Percentiles rank a stretch among this genome's conserved stretches.
Conservation (phyloP, 192 early-diverging fungal species). For the Thoreauomyces humboldtii region DNA sequence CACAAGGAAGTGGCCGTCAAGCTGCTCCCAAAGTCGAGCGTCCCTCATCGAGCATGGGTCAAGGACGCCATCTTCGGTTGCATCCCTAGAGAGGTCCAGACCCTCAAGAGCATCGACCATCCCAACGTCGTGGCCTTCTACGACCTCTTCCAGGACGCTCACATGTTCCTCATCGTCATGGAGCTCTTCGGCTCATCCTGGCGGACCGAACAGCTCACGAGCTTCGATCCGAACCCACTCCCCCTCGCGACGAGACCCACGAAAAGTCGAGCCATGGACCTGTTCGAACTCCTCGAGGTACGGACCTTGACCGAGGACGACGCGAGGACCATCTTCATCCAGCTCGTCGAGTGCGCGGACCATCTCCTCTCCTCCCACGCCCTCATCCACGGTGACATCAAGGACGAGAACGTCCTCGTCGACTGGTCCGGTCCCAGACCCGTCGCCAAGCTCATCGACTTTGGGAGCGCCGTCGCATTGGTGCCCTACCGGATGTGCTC, state of each 20-base stretch:
- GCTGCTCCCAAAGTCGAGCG: conserved; percentile 58
- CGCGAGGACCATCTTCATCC: conserved; percentile 55
- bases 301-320: conserved; percentile 47
- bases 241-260: conserved; percentile 23
- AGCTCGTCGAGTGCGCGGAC: conserved; percentile 53
- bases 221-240: conserved; percentile 9
- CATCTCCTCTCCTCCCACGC: conserved; percentile 45
- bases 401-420: conserved; percentile 71
- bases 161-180: conserved; percentile 63
- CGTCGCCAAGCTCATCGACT: conserved; percentile 66
- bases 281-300: conserved; percentile 66
- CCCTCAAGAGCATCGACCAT: conserved; percentile 59
- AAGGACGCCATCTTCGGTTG: conserved; percentile 49
- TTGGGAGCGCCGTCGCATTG: conserved; percentile 46
- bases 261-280: conserved; percentile 57
- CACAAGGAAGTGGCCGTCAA: conserved; percentile 63
- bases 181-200: conserved; percentile 65
- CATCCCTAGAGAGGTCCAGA: conserved; percentile 63
- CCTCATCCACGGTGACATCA: conserved; percentile 63
- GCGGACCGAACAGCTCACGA: conserved; percentile 31
- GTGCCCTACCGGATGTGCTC: conserved; percentile 13
- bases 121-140: conserved; percentile 52
- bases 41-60: conserved; percentile 54
- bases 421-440: conserved; percentile 40
- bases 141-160: conserved; percentile 52